phyloP scores from a whole-genome alignment of 2,329 filamentous ascomycete genomes.

The Hypoxylon sp. region DNA sequence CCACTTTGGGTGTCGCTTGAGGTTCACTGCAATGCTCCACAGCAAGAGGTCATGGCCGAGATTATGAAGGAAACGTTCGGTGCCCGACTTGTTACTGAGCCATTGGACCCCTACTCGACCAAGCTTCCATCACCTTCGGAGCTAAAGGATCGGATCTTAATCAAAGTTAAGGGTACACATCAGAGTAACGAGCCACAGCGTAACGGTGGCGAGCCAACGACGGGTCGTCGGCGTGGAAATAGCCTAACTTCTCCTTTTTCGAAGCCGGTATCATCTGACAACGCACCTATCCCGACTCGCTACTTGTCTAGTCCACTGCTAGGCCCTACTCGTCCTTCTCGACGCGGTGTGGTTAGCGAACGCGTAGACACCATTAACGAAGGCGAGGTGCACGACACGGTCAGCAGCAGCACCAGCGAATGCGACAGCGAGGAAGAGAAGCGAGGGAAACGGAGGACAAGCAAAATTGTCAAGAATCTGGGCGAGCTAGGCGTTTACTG shows the following conservation, averaged over 20 bases:
- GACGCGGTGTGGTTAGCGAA: constrained; percentile 60
- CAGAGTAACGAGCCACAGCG: constrained; percentile 62
- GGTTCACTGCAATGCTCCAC: constrained; percentile 86
- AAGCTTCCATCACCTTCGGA: constrained; percentile 87
- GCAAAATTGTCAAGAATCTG: constrained; percentile 87
- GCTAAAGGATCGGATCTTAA: constrained; percentile 83
- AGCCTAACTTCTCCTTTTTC: constrained; percentile 85
- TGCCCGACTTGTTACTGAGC: constrained; percentile 80
- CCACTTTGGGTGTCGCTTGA: constrained; percentile 96
- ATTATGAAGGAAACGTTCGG: constrained; percentile 90
- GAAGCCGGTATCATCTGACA: constrained; percentile 72
- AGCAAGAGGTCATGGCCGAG: constrained; percentile 89
- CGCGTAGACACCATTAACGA: constrained; percentile 70
- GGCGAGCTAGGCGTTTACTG: constrained; percentile 87
- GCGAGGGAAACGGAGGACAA: constrained; percentile 71
- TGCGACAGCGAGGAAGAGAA: constrained; percentile 77
- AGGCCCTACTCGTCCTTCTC: constrained; percentile 65
- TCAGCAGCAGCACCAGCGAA: constrained; percentile 79
- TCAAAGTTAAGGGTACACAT: constrained; percentile 92
- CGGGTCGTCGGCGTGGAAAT: constrained; percentile 68
- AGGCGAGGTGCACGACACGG: constrained; percentile 65
- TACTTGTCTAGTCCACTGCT: constrained; percentile 67
- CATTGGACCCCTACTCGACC: constrained; percentile 75
- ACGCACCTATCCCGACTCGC: constrained; percentile 63
- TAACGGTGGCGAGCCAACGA: constrained; percentile 55